Percentiles rank a stretch among this genome's conserved stretches.
Conservation (phyloP, 495 filamentous ascomycete species). For the Neurospora discreta region DNA sequence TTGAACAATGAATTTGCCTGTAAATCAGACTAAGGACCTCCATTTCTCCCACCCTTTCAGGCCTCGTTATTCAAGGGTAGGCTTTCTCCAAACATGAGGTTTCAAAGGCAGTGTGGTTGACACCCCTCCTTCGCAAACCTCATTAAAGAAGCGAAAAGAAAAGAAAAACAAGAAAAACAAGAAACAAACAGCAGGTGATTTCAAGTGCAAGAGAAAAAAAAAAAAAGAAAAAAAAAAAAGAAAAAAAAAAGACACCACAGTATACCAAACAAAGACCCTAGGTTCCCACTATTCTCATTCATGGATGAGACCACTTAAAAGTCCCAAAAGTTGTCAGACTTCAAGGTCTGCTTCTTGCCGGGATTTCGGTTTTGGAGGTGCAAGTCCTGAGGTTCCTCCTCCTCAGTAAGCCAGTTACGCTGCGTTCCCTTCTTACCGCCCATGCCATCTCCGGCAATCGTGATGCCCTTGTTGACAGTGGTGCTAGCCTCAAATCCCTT, state of each 20-base stretch:
- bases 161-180: neutral
- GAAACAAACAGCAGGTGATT: neutral
- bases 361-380: slow-evolving; percentile 16
- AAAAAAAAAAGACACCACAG: neutral
- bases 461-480: slow-evolving; percentile 36
- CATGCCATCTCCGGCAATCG: slow-evolving; percentile 62
- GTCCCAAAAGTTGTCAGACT: slow-evolving; percentile 41
- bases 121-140: neutral
- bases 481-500: slow-evolving; percentile 14
- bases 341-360: slow-evolving; percentile 24
- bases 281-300: neutral
- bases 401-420: slow-evolving; percentile 52
- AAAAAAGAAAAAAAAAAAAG: neutral
- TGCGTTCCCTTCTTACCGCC: slow-evolving; percentile 52
- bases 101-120: neutral
- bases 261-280: neutral
- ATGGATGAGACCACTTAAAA: slow-evolving; percentile 25
- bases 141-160: neutral
- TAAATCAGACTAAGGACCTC: neutral
- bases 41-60: neutral
- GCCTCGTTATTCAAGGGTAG: neutral
- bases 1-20: neutral
- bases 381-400: slow-evolving; percentile 34
- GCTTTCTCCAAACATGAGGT: neutral
- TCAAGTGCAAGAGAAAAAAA: neutral